Conservation (phyloP, 2,329 filamentous ascomycete genomes). For the Beauveria sp. region DNA sequence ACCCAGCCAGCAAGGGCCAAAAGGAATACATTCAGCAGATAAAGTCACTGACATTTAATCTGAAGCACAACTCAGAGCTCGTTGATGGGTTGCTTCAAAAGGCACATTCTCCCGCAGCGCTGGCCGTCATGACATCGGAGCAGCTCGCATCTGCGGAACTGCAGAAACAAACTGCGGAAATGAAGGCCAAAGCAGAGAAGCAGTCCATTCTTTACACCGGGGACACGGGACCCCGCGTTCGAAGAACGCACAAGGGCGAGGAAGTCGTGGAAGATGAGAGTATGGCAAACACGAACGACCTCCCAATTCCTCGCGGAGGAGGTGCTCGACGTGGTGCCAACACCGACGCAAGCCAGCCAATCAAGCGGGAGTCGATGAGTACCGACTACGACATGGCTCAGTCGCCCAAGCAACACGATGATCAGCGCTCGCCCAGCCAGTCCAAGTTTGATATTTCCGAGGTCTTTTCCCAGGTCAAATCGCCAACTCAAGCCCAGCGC, state of each 20-base stretch:
- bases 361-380: constrained; percentile 30
- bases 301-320: constrained; percentile 18
- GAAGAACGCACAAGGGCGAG: constrained; percentile 91
- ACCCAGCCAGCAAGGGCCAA: constrained; percentile 37
- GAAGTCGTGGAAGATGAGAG: constrained; percentile 76
- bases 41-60: constrained; percentile 72
- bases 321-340: constrained; percentile 11
- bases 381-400: constrained; percentile 19
- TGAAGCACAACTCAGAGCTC: constrained; percentile 80
- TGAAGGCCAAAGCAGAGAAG: constrained; percentile 72
- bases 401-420: constrained; percentile 36
- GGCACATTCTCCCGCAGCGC: constrained; percentile 61
- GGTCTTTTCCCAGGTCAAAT: constrained; percentile 77
- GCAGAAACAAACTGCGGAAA: constrained; percentile 66
- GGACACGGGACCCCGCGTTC: constrained; percentile 63
- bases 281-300: constrained; percentile 19
- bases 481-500: constrained; percentile 49
- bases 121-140: constrained; percentile 82
- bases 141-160: constrained; percentile 90
- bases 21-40: constrained; percentile 55
- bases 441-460: constrained; percentile 75
- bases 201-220: constrained; percentile 77
- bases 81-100: constrained; percentile 67
- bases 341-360: neutral
- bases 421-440: constrained; percentile 45